These are phyloP conservation scores for Pezicula carpinea DNA, from an alignment of 2,329 filamentous ascomycete genomes.

Conservation along the genomic window DNA sequence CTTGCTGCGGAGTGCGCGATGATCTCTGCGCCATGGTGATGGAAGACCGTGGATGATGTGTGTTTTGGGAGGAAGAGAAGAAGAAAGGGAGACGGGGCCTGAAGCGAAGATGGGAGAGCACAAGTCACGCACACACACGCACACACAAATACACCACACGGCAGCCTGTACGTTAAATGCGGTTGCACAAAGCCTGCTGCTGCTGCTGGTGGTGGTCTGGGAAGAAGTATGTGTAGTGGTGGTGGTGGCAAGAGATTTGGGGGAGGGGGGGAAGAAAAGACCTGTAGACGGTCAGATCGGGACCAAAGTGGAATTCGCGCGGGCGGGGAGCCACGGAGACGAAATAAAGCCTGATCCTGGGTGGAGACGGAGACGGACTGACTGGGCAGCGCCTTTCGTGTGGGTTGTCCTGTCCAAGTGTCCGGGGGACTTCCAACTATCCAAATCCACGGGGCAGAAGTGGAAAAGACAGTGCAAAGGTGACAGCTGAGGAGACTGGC, in stretches of 20 bases:
- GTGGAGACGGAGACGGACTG: background rate
- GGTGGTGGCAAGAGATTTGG: slow-evolving; percentile 6
- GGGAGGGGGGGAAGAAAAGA: slow-evolving; percentile 14
- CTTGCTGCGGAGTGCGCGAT: slow-evolving; percentile 30
- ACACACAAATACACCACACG: too few species aligned
- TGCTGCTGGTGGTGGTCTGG: too few species aligned
- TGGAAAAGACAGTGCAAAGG: slow-evolving; percentile 11
- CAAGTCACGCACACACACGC: slow-evolving; percentile 27
- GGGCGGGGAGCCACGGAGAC: slow-evolving; percentile 19
- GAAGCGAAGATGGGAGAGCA: slow-evolving; percentile 24
- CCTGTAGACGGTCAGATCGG: slow-evolving; percentile 12
- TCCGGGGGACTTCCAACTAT: slow-evolving; percentile 13
- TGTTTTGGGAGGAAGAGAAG: slow-evolving; percentile 26
- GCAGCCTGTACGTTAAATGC: slow-evolving; percentile 25
- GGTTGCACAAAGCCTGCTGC: slow-evolving; percentile 17
- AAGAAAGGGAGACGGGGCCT: slow-evolving; percentile 25
- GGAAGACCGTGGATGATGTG: slow-evolving; percentile 21
- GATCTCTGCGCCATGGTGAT: slow-evolving; percentile 22
- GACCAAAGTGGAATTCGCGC: slow-evolving; percentile 9
- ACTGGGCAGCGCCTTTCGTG: background rate
- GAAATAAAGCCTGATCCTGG: slow-evolving; percentile 19
- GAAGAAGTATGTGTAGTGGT: slow-evolving; percentile 9
- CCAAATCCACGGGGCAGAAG: slow-evolving; percentile 19
- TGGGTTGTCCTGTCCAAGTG: slow-evolving; percentile 3
- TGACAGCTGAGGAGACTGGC: slow-evolving; percentile 13